Evolutionary conservation across 2,329 filamentous ascomycete genomes (phyloP).

Genomic region (Ceratocystis cubensis): DNA sequence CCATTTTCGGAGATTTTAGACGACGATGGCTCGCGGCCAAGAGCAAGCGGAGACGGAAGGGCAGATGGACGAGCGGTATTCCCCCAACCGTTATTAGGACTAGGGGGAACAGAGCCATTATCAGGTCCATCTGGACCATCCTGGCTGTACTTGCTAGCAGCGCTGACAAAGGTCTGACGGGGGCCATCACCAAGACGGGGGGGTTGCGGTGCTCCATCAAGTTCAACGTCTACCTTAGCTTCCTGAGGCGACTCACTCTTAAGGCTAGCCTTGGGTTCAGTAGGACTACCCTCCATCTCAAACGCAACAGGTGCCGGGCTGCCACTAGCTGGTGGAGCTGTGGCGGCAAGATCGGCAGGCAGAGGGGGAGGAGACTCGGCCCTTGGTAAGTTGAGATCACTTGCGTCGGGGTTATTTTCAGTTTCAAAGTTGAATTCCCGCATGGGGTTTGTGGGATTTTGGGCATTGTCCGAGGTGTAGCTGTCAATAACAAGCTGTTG

Average conservation of each 20-base stretch:
- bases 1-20: conserved; percentile 22
- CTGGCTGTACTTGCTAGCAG: conserved; percentile 59
- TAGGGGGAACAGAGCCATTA: conserved; percentile 5
- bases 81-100: conserved; percentile 3
- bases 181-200: conserved; percentile 24
- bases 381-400: conserved; percentile 35
- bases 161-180: conserved; percentile 42
- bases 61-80: conserved; percentile 31
- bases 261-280: background rate
- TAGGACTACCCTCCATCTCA: conserved; percentile 59
- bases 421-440: conserved; percentile 26
- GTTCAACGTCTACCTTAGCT: conserved; percentile 45
- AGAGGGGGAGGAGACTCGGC: conserved; percentile 54
- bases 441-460: conserved; percentile 12
- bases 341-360: conserved; percentile 39
- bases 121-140: conserved; percentile 31
- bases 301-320: conserved; percentile 29
- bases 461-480: conserved; percentile 26
- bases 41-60: conserved; percentile 30
- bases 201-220: conserved; percentile 65
- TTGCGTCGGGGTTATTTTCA: conserved; percentile 33
- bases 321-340: conserved; percentile 32
- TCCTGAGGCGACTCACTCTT: background rate
- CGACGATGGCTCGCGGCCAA: conserved; percentile 4
- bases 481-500: conserved; percentile 24